phyloP scores from a whole-genome alignment of 495 filamentous ascomycete genomes.

The Aspergillus cavernicola region DNA sequence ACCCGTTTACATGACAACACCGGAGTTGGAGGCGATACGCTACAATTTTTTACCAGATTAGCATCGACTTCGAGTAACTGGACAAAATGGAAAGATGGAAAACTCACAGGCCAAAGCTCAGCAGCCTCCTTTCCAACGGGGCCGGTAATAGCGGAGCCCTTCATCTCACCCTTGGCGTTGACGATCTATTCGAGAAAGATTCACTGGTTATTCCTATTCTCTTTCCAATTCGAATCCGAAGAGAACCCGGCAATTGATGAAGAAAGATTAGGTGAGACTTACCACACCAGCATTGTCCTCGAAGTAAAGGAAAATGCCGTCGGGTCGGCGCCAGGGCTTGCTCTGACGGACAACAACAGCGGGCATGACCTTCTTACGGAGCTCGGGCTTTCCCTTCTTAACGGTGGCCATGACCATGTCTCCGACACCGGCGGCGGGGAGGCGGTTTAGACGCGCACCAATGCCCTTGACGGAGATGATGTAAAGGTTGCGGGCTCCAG shows the following conservation, averaged over 20 bases:
- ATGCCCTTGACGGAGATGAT: conserved; percentile 99
- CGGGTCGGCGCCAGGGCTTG: conserved; percentile 97
- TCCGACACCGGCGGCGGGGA: conserved; percentile 95
- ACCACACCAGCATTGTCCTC: conserved; percentile 99
- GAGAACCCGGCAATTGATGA: too few species aligned
- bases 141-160: conserved; percentile 98
- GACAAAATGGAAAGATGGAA: neutral
- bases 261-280: too few species aligned
- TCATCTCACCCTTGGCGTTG: conserved; percentile 99
- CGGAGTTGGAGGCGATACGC: conserved; percentile 99
- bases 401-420: conserved; percentile 99
- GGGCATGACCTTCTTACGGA: conserved; percentile 99
- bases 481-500: conserved; percentile 97
- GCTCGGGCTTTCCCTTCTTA: conserved; percentile 99
- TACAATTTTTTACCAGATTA: conserved; percentile 26
- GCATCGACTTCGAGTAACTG: neutral
- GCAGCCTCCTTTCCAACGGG: conserved; percentile 99
- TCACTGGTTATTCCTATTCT: too few species aligned
- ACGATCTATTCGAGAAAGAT: conserved; percentile 85
- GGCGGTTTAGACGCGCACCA: conserved; percentile 95
- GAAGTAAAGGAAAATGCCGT: conserved; percentile 99
- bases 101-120: conserved; percentile 93
- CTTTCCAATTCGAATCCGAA: too few species aligned
- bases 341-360: conserved; percentile 96
- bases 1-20: conserved; percentile 92